A percentile compares a stretch with the other conserved stretches of the same genome.
These are phyloP conservation scores for Talaromyces sp. DNA, from an alignment of 2,329 filamentous ascomycete genomes.

Conservation along the genomic window DNA sequence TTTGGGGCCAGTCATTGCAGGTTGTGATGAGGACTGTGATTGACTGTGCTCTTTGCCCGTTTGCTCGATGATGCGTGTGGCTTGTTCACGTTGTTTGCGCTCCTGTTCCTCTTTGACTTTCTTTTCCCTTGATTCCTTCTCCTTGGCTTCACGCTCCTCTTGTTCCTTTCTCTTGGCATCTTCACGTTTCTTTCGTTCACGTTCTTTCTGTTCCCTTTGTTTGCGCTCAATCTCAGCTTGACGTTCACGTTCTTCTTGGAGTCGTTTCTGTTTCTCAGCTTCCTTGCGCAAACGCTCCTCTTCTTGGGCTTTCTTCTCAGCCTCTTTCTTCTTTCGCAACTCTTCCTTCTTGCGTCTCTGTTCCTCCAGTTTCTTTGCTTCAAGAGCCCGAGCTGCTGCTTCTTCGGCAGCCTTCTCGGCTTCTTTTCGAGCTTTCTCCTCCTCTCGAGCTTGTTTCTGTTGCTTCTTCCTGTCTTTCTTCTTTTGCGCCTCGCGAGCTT, in stretches of 20 bases:
- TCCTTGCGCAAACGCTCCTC: slow-evolving; percentile 82
- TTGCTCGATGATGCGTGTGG: slow-evolving; percentile 53
- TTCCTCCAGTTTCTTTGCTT: slow-evolving; percentile 75
- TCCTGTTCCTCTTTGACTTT: slow-evolving; percentile 61
- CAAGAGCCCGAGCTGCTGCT: slow-evolving; percentile 66
- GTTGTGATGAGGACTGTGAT: slow-evolving; percentile 28
- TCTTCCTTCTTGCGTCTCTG: slow-evolving; percentile 78
- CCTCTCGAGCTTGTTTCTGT: slow-evolving; percentile 83
- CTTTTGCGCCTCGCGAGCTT: slow-evolving; percentile 88
- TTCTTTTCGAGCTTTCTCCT: slow-evolving; percentile 81
- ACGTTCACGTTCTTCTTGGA: slow-evolving; percentile 78
- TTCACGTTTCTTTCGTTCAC: slow-evolving; percentile 70
- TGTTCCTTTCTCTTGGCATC: slow-evolving; percentile 73
- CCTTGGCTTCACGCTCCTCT: slow-evolving; percentile 54
- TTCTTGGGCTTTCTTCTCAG: slow-evolving; percentile 82
- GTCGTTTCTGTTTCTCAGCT: slow-evolving; percentile 70
- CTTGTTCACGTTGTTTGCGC: slow-evolving; percentile 41
- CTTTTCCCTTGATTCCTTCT: slow-evolving; percentile 69
- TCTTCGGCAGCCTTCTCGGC: slow-evolving; percentile 87
- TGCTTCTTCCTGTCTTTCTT: slow-evolving; percentile 88
- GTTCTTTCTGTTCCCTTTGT: slow-evolving; percentile 70
- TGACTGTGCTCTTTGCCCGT: slow-evolving; percentile 46
- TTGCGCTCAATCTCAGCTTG: slow-evolving; percentile 84
- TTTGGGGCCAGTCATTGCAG: slow-evolving; percentile 30
- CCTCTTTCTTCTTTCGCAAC: slow-evolving; percentile 84